A percentile compares a stretch with the other conserved stretches of the same genome.
These are phyloP conservation scores for Fusarium dimerum DNA, from an alignment of 2,329 filamentous ascomycete genomes.

Conservation along the genomic window DNA sequence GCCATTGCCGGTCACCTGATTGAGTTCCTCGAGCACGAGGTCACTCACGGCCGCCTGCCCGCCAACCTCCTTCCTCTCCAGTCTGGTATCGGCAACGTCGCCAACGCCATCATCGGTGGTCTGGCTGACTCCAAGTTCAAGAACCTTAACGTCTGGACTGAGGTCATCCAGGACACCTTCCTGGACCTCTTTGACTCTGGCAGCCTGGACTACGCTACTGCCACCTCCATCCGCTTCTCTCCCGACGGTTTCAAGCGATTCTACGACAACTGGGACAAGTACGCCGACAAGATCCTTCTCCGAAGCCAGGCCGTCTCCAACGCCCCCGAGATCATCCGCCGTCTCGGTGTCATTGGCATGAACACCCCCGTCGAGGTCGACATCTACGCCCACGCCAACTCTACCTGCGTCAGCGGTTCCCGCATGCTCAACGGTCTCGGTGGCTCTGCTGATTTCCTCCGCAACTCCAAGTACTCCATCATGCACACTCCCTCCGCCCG, in stretches of 20 bases:
- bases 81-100: conserved; percentile 90
- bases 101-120: conserved; percentile 86
- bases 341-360: conserved; percentile 88
- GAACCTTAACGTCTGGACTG: conserved; percentile 90
- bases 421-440: conserved; percentile 87
- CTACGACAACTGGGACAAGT: conserved; percentile 81
- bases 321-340: conserved; percentile 85
- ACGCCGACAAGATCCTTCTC: conserved; percentile 79
- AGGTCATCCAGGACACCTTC: conserved; percentile 91
- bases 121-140: conserved; percentile 79
- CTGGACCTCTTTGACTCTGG: conserved; percentile 89
- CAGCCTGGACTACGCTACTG: conserved; percentile 85
- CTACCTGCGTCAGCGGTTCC: conserved; percentile 83
- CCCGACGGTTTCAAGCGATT: conserved; percentile 90
- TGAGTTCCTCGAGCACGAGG: conserved; percentile 82
- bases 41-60: conserved; percentile 74
- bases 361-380: conserved; percentile 94
- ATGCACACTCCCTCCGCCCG: conserved; percentile 89
- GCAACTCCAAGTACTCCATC: conserved; percentile 80
- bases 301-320: conserved; percentile 88
- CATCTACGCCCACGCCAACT: conserved; percentile 93
- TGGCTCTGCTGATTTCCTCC: conserved; percentile 79
- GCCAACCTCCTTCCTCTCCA: conserved; percentile 77
- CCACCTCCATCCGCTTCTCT: conserved; percentile 87
- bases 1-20: conserved; percentile 80